Percentiles rank a stretch among this genome's conserved stretches.
These are phyloP conservation scores for Penicillium crustosum DNA, from an alignment of 2,329 filamentous ascomycete genomes.

Conservation along the genomic window DNA sequence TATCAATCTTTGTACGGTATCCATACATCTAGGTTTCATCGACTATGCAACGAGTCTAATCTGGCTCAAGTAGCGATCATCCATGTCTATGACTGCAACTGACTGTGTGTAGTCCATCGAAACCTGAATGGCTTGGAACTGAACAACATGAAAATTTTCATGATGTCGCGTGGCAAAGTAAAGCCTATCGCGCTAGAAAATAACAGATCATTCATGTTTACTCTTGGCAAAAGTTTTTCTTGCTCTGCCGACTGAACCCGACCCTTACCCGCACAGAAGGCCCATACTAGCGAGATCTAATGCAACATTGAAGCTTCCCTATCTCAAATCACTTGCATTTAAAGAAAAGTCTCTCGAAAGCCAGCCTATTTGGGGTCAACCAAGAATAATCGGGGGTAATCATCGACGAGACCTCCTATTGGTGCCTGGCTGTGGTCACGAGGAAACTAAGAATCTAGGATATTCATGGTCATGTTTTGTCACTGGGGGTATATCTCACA, in stretches of 20 bases:
- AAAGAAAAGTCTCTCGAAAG: no score
- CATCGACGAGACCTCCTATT: not conserved
- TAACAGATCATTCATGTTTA: no score
- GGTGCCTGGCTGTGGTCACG: not conserved
- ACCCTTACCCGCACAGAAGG: not conserved
- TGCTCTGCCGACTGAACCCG: no score
- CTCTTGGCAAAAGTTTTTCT: not conserved
- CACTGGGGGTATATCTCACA: not conserved
- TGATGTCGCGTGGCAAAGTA: no score
- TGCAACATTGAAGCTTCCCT: not conserved
- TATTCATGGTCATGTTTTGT: conserved; percentile 9
- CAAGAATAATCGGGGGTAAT: not conserved
- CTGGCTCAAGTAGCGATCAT: not conserved
- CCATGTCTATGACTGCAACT: not conserved
- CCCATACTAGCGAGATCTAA: not conserved
- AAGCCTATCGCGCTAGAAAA: not conserved
- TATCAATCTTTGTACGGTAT: not conserved
- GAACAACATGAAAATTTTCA: not conserved
- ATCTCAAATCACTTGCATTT: not conserved
- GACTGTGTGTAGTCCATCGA: not conserved
- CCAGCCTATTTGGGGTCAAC: not conserved
- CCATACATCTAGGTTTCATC: not conserved
- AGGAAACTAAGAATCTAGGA: not conserved
- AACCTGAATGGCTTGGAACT: not conserved
- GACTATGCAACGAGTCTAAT: not conserved